These are phyloP conservation scores for Scutellaria minor DNA, from an alignment of 257 asterid genomes.

Conservation along the genomic window DNA sequence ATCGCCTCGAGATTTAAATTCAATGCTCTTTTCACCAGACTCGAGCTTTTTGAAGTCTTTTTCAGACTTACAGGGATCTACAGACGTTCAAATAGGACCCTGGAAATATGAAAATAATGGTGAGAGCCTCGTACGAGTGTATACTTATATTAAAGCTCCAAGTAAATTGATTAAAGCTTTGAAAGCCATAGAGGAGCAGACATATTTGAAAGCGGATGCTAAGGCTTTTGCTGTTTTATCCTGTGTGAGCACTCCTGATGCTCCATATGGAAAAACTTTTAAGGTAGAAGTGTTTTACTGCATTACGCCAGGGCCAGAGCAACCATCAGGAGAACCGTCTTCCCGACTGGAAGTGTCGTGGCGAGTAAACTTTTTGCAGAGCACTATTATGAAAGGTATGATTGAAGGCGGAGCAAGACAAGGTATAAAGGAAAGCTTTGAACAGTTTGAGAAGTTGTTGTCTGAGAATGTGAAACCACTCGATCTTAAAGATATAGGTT, in stretches of 20 bases:
- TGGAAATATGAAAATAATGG: conserved; percentile 81
- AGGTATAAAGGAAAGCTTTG: conserved; percentile 92
- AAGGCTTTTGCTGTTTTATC: conserved; percentile 69
- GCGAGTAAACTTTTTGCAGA: conserved; percentile 88
- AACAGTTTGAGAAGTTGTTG: conserved; percentile 63
- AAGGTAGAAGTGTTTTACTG: conserved; percentile 82
- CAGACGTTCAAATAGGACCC: conserved; percentile 72
- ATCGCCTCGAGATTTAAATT: conserved; percentile 72
- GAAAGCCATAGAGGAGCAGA: conserved; percentile 89
- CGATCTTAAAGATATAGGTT: conserved; percentile 67
- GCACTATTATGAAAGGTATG: conserved; percentile 92
- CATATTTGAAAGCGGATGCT: conserved; percentile 80
- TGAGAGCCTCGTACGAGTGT: conserved; percentile 64
- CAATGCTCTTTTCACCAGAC: conserved; percentile 74
- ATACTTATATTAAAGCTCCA: conserved; percentile 75
- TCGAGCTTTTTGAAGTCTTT: conserved; percentile 62
- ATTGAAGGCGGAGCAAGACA: conserved; percentile 94
- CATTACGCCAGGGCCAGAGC: conserved; percentile 87
- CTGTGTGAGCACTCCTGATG: conserved; percentile 89
- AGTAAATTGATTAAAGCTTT: conserved; percentile 79
- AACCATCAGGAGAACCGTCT: conserved; percentile 81
- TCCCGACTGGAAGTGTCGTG: conserved; percentile 81
- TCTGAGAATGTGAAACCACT: conserved; percentile 82
- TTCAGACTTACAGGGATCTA: conserved; percentile 68
- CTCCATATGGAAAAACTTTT: conserved; percentile 85